Evolutionary conservation across 441 rosid genomes (phyloP), one percentile per base, ranked within the genome.

Genomic region (Erodium moschatum): DNA sequence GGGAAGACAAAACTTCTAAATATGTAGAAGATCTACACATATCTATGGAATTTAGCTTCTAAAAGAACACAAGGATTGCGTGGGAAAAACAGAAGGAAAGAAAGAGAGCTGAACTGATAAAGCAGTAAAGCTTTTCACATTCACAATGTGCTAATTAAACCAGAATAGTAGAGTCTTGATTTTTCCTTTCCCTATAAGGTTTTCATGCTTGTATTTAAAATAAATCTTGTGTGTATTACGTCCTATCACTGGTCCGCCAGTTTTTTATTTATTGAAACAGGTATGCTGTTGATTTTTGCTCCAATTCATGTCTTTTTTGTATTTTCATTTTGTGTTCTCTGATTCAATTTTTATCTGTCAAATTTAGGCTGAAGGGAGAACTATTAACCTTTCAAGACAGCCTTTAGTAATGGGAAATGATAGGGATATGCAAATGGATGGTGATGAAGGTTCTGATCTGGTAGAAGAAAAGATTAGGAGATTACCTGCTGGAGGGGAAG

Each of bases 401-500:
- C 74, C 79, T 21, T 15, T 74, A 18, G 68, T 78, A 67, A 68
- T 58, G 76, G 84, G 81, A 68, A 87, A 81, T 76, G 83, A 80
- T 69, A 82, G 76, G 75, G 89, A 87, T 16, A 62, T 73, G 68
- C 75, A 66, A 52, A 73, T 77, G 77, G 82, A 85, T 64, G 72
- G 74, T 9, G 69, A 72, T 73, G 85, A 80, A 35, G 73, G 68
- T 73, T 81, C 84, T 77, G 81, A 77, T 75, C 52, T 77, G 38
- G 70, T 71, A 6, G 86, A 83, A 76, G 92, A 84, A 72, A 87
- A 85, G 75, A 69, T 76, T 64, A 82, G 81, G 16, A 79, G 81
- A 76, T 62, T 87, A 74, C 79, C 89, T 70, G 78, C 82, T 73
- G 86, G 85, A 69, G 87, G 86, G 67, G 91, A 86, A 69, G 85